These are phyloP conservation scores for Pseudocercospora fuligena DNA, from an alignment of 2,329 filamentous ascomycete genomes.

Conservation along the genomic window DNA sequence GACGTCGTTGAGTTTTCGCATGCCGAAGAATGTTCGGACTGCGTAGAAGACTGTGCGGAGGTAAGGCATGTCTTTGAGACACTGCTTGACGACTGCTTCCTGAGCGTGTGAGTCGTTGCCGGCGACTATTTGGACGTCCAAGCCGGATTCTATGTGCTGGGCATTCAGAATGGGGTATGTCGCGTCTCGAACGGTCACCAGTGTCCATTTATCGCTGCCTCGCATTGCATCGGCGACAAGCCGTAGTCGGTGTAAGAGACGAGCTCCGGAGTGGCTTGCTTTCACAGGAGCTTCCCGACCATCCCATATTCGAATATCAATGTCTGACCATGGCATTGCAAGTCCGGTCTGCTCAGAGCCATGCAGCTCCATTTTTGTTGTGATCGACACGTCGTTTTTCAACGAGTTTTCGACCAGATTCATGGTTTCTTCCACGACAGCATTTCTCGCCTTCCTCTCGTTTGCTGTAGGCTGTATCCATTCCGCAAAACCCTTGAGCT, in stretches of 20 bases:
- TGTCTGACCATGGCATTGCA: conserved; percentile 57
- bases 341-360: conserved; percentile 61
- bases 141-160: conserved; percentile 53
- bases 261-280: conserved; percentile 12
- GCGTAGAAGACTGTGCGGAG: conserved; percentile 56
- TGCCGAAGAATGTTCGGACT: conserved; percentile 56
- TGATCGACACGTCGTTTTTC: conserved; percentile 34
- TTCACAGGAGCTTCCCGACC: conserved; percentile 27
- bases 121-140: conserved; percentile 59
- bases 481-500: conserved; percentile 52
- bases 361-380: conserved; percentile 46
- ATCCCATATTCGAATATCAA: conserved; percentile 55
- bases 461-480: conserved; percentile 50
- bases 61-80: conserved; percentile 55
- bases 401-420: conserved; percentile 35
- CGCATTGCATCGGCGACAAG: conserved; percentile 10
- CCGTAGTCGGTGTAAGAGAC: conserved; percentile 4
- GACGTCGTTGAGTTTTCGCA: conserved; percentile 55
- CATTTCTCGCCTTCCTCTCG: conserved; percentile 48
- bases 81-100: conserved; percentile 51
- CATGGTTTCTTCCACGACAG: conserved; percentile 41
- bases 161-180: conserved; percentile 49
- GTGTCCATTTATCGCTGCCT: neutral
- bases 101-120: conserved; percentile 48
- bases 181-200: conserved; percentile 30